Base-by-base conservation (phyloP, 106 monocot species). In the Cymbidium sinense region DNA sequence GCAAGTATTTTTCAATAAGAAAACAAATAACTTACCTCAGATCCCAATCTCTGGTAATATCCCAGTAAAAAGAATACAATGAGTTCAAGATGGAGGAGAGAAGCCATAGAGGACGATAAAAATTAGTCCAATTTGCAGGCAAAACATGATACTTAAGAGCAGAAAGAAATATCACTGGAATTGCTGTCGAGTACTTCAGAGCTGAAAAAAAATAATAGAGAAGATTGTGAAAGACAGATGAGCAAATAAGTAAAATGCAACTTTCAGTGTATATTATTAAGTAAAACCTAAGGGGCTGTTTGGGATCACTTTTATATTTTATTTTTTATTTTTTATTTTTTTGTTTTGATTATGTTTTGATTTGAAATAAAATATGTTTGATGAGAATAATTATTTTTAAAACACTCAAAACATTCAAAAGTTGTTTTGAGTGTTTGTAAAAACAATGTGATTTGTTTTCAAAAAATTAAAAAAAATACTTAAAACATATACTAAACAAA, bases 71-170 rank as follows among this genome's bases (percentile, higher is more conserved):
- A 37, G 96, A 93, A 79, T 96, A 96, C 20, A 88, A 72, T 15
- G 96, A 93, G 79, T 96, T 96, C 50, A 93, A 77, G 18, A 90
- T 58, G 65, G 86, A 86, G 27, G 91, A 93, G 20, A 96, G 34
- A 77, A 96, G 89, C 96, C 96, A 96, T 18, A 96, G 88, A 20
- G 96, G 96, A 4, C 89, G 89, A 79, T 89, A 96, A 73, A 96
- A 91, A 50, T 77, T 79, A 17, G 80, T 77, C 96, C 96, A 96
- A 5, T 77, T 79, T 13, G 90, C 91, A 34, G 83, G 90, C 54
- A 90, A 81, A 74, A 93, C 93, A 81, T 90, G 96, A 82, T 96
- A 96, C 70, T 96, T 96, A 30, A 96, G 85, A 17, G 96, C 94
- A 20, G 96, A 96, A 35, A 96, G 83, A 52, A 89, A 89, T 44